Conservation (phyloP, 306 rosid genomes). For the Vicia villosa region DNA sequence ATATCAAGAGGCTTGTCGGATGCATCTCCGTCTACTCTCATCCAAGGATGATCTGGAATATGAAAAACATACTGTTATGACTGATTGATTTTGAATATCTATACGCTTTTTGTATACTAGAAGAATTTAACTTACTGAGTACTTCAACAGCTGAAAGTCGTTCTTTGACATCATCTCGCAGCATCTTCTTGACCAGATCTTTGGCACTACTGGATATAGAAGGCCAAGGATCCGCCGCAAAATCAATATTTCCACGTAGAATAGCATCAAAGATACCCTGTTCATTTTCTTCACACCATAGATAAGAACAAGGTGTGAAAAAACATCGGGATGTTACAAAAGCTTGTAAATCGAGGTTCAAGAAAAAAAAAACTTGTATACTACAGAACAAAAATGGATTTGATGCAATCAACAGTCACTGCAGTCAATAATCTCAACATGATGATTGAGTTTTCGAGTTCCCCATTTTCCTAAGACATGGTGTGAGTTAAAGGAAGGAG, state of each 20-base stretch:
- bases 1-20: conserved; percentile 96
- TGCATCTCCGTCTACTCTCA: conserved; percentile 91
- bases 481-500: conserved; percentile 16
- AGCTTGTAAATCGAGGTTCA: background rate
- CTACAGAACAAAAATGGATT: conserved; percentile 2
- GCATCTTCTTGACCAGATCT: conserved; percentile 90
- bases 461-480: background rate
- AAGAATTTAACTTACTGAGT: conserved; percentile 67
- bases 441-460: background rate
- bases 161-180: conserved; percentile 70
- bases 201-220: conserved; percentile 86
- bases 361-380: background rate
- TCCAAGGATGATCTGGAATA: conserved; percentile 93
- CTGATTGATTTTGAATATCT: background rate
- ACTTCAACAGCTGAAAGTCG: conserved; percentile 80
- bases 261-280: conserved; percentile 85
- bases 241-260: conserved; percentile 88
- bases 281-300: conserved; percentile 75
- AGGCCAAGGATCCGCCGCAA: conserved; percentile 91
- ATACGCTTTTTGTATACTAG: background rate
- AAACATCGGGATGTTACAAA: conserved; percentile 15
- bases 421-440: background rate
- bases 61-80: conserved; percentile 25
- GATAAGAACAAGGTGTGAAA: conserved; percentile 29
- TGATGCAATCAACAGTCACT: background rate